Base-by-base conservation (phyloP, 148 eudicot genomes). In the Simmondsia chinensis region DNA sequence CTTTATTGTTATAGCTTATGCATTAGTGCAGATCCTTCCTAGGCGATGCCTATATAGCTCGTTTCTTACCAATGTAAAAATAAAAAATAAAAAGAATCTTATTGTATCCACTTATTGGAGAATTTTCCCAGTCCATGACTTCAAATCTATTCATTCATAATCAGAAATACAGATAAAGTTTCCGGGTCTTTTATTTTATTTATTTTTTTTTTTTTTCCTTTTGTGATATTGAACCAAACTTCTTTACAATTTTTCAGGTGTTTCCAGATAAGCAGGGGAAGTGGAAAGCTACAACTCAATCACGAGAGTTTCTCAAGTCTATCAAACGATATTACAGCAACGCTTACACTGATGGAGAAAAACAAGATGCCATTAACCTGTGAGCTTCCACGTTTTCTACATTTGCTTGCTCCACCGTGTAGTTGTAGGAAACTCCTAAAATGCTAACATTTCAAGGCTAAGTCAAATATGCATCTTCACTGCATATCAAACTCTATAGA, bases 221-320 rank as follows among this genome's bases (percentile, higher is more conserved):
- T 6, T 36, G 12, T 10, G 6, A 20, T 22, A 1, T n/a, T n/a
- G n/a, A n/a, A 9, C 30, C 10, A 53, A 31, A 18, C n/a, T 10
- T 36, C 32, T 37, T 38, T 13, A 25, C 22, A 25, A 38, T 47
- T 39, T 34, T 27, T 17, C 57, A 91, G 99, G 99, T 91, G 48
- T 91, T 91, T 46, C 68, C 81, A 4, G 99, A 85, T 69, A 82
- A 93, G 65, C 94, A 85, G 66, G 97, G 97, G 25, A 91, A 85
- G 70, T 91, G 97, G 97, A 91, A 79, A 66, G 97, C 97, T 42
- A 91, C 97, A 22, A 91, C 97, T 34, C 97, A 91, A 34, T 91
- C 97, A 14, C 74, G 87, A 55, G 97, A 91, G 60, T 82, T 91
- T 56, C 65, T 91, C 40, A 91, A 91, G 72, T 91, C 97, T 64